Base-by-base conservation (phyloP, 2,329 filamentous ascomycete genomes). In the Aspergillus felis region DNA sequence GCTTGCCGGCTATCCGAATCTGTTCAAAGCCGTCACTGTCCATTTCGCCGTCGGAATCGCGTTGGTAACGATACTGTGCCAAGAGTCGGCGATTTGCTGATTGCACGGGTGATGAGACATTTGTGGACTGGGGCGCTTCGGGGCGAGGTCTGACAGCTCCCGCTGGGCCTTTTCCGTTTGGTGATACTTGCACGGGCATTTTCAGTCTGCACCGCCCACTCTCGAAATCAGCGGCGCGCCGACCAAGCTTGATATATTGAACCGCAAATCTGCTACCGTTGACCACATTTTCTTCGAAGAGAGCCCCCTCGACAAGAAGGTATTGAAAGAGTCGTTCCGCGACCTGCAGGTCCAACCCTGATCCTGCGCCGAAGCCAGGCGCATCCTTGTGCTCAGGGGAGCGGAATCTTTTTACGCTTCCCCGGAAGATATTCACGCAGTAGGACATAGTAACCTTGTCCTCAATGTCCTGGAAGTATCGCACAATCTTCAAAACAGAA, bases 341-440 rank as follows among this genome's bases (percentile, higher is more conserved):
- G 67, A 95, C 90, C 38, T 87, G 85, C 66, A 88, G 86, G 57
- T 88, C 87, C 64, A 96, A 76, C 17, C 84, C 79, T 60, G 83
- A 85, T 14, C 89, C 92, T 46, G 82, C 81, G 14, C 91, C 91
- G 71, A 86, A 87, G 57, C 87, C 83, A 20, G 83, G 74, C 9
- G 84, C 61, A 6, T 74, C 67, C 41, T 84, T 79, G 41, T 86
- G 84, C 3, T 77, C 69, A 14, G 81, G 60, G 41, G 59, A 78
- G 44, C 84, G 81, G 46, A 84, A 78, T 56, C 84, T 83, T 58
- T 84, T 84, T 57, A 82, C 84, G 57, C 82, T 86, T 6, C 92
- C 94, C 61, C 88, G 82, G 63, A 97, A 84, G 38, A 95, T 82
- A 67, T 97, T 92, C n/a, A 90, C 85, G 70, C 91, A 92, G 69